These are phyloP conservation scores for Hanseniaspora lindneri DNA, from an alignment of 805 yeast genomes.

Conservation along the genomic window DNA sequence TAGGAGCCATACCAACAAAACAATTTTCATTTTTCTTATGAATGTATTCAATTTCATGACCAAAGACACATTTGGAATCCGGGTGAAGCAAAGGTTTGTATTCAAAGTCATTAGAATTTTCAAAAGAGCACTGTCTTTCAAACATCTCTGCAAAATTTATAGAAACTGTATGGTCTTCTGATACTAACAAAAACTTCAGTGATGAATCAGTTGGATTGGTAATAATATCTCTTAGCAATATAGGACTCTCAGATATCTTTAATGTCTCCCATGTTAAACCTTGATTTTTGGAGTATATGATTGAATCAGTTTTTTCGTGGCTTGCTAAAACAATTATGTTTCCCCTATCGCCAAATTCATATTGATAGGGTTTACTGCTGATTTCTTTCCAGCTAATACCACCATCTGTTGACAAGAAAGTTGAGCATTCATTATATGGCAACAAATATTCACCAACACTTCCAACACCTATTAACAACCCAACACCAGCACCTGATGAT, in stretches of 20 bases:
- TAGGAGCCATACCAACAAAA: slow-evolving; percentile 58
- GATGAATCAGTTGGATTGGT: slow-evolving; percentile 91
- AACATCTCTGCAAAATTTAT: slow-evolving; percentile 48
- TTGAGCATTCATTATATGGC: slow-evolving; percentile 42
- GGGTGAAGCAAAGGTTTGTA: slow-evolving; percentile 54
- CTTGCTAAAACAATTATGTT: slow-evolving; percentile 66
- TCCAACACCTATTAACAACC: slow-evolving; percentile 84
- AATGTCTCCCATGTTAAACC: slow-evolving; percentile 66
- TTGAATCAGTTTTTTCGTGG: slow-evolving; percentile 42
- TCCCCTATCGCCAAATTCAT: slow-evolving; percentile 97
- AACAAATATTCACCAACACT: slow-evolving; percentile 62
- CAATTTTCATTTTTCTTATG: slow-evolving; percentile 45
- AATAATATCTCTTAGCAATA: slow-evolving; percentile 57
- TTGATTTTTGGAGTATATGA: slow-evolving; percentile 62
- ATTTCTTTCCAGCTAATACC: slow-evolving; percentile 82
- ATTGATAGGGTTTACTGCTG: slow-evolving; percentile 59
- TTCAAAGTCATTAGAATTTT: slow-evolving; percentile 47
- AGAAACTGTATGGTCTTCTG: slow-evolving; percentile 36
- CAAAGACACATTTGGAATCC: slow-evolving; percentile 50
- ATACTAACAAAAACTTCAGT: slow-evolving; percentile 59
- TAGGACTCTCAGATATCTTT: slow-evolving; percentile 46
- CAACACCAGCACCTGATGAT: slow-evolving; percentile 81
- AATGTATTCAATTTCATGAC: slow-evolving; percentile 51
- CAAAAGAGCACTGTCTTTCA: slow-evolving; percentile 44
- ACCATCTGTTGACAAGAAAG: slow-evolving; percentile 79